A percentile compares a stretch with the other conserved stretches of the same genome.
Evolutionary conservation across 2,329 filamentous ascomycete species (phyloP).

Genomic region (Alternaria ventricosa): DNA sequence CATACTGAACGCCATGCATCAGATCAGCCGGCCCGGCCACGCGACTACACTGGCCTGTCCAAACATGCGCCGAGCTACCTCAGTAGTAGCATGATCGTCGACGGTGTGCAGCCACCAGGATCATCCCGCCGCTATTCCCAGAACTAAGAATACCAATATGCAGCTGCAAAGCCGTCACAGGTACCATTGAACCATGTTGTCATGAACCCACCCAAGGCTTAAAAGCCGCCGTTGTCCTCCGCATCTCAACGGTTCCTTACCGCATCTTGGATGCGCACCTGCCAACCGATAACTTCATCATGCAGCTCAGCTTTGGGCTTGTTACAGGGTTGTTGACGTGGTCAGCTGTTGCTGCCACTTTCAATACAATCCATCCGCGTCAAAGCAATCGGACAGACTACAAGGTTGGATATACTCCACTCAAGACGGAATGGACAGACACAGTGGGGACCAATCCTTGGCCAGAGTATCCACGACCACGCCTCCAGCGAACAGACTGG

Average conservation of each 20-base stretch:
- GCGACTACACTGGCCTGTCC: slow-evolving; percentile 5
- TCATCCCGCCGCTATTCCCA: slow-evolving; percentile 33
- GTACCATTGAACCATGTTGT: slow-evolving; percentile 21
- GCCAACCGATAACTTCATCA: slow-evolving; percentile 2
- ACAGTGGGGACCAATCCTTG: slow-evolving; percentile 61
- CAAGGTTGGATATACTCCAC: slow-evolving; percentile 33
- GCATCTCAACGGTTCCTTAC: not conserved
- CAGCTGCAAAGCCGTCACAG: slow-evolving; percentile 22
- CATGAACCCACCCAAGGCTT: slow-evolving; percentile 19
- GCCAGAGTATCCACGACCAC: slow-evolving; percentile 65
- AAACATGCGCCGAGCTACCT: slow-evolving; percentile 1
- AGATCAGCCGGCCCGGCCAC: slow-evolving; percentile 20
- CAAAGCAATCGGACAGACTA: slow-evolving; percentile 43
- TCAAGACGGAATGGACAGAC: slow-evolving; percentile 58
- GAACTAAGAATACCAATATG: slow-evolving; percentile 27
- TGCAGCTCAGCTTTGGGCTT: slow-evolving; percentile 25
- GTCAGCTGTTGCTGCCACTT: slow-evolving; percentile 14
- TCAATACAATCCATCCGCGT: slow-evolving; percentile 15
- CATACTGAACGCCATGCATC: not conserved
- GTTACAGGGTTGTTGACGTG: slow-evolving; percentile 18
- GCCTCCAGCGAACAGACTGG: slow-evolving; percentile 62
- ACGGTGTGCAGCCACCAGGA: slow-evolving; percentile 31
- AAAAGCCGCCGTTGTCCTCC: slow-evolving; percentile 24
- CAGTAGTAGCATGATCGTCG: slow-evolving; percentile 29
- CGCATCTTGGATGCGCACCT: not conserved